phyloP scores from a whole-genome alignment of 2,329 filamentous ascomycete genomes.

The Colletotrichum ledebouriae region DNA sequence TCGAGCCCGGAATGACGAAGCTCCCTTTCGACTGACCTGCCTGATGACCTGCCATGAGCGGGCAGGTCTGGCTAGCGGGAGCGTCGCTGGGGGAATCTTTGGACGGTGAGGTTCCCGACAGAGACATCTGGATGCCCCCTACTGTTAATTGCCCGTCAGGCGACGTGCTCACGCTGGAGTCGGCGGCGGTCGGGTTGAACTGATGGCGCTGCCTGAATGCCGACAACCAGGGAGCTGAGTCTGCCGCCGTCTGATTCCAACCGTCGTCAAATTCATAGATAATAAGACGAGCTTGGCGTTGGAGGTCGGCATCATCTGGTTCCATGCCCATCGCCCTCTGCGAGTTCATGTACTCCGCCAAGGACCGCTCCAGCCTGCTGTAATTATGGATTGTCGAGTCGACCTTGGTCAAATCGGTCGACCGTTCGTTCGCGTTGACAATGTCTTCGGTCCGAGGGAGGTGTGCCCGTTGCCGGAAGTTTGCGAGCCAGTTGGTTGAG shows the following conservation, averaged over 20 bases:
- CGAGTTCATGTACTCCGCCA: slow-evolving; percentile 64
- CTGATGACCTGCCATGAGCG: not conserved
- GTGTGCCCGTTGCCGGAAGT: slow-evolving; percentile 68
- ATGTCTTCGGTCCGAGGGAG: slow-evolving; percentile 70
- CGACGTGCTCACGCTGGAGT: slow-evolving; percentile 19
- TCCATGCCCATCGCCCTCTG: slow-evolving; percentile 61
- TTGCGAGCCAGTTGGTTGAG: slow-evolving; percentile 67
- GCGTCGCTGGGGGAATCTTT: slow-evolving; percentile 1
- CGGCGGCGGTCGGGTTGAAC: slow-evolving; percentile 7
- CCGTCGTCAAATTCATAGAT: slow-evolving; percentile 73
- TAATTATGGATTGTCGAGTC: slow-evolving; percentile 73
- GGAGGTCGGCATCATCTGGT: slow-evolving; percentile 67
- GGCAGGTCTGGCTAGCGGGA: not conserved
- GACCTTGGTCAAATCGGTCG: slow-evolving; percentile 67
- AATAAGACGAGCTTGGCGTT: slow-evolving; percentile 70
- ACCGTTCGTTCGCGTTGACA: slow-evolving; percentile 60
- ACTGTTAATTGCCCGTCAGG: slow-evolving; percentile 16
- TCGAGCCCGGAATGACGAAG: slow-evolving; percentile 5
- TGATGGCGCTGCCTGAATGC: slow-evolving; percentile 65
- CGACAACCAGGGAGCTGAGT: slow-evolving; percentile 66
- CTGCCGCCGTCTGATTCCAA: slow-evolving; percentile 74
- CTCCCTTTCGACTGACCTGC: not conserved
- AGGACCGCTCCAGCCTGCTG: slow-evolving; percentile 67
- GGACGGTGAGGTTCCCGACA: slow-evolving; percentile 20
- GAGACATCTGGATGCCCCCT: slow-evolving; percentile 3